Conservation (phyloP, 257 asterid species). For the Cynanchum wilfordii region DNA sequence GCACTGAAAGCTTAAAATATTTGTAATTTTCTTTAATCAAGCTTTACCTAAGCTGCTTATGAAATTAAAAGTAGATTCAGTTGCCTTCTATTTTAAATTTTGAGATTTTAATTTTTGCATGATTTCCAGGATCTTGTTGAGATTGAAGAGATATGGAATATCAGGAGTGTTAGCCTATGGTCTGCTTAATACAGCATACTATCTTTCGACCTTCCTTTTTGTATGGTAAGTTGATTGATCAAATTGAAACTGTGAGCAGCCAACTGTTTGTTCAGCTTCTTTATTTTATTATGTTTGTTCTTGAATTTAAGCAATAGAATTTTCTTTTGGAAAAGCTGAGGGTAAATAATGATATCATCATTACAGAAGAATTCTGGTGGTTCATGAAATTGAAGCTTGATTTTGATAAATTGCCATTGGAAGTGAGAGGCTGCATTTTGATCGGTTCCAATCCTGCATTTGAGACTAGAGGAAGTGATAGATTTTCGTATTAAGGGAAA, state of each 20-base stretch:
- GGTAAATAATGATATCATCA: not conserved
- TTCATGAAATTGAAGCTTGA: not conserved
- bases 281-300: not conserved
- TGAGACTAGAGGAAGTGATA: not conserved
- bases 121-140: slow-evolving; percentile 31
- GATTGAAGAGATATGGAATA: slow-evolving; percentile 73
- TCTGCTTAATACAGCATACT: slow-evolving; percentile 78
- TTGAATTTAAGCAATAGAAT: not conserved
- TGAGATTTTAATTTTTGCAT: slow-evolving; percentile 19
- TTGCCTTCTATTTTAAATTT: slow-evolving; percentile 5
- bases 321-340: not conserved
- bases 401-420: not conserved
- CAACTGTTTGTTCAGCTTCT: not conserved
- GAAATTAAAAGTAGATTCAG: not conserved
- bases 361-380: not conserved
- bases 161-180: slow-evolving; percentile 89
- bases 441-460: not conserved
- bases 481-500: not conserved
- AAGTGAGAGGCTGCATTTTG: not conserved
- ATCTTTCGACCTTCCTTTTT: slow-evolving; percentile 73
- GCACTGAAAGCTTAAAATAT: not conserved
- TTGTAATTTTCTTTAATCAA: not conserved
- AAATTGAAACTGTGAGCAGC: not conserved
- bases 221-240: slow-evolving; percentile 61
- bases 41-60: not conserved